phyloP scores from a whole-genome alignment of 176 grass and related monocot species.

The Triticum turgidum region DNA sequence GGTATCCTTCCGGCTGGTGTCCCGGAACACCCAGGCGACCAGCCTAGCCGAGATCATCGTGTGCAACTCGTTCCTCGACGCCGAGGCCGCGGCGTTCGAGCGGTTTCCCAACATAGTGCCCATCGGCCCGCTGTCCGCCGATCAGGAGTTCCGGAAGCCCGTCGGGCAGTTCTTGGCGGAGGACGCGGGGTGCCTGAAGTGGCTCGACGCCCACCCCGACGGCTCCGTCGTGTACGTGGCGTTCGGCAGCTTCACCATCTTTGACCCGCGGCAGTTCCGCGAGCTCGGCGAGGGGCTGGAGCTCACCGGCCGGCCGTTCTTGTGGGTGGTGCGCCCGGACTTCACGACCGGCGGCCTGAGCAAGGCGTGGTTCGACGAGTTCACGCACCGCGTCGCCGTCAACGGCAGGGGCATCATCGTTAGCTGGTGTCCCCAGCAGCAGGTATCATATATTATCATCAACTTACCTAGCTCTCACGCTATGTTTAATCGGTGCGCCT shows the following conservation, averaged over 20 bases:
- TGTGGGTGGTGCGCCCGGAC: constrained; percentile 53
- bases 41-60: constrained; percentile 31
- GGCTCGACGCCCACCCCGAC: constrained; percentile 44
- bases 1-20: constrained; percentile 34
- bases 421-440: constrained; percentile 50
- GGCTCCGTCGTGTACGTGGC: constrained; percentile 59
- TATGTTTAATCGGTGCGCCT: background rate
- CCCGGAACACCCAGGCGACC: background rate
- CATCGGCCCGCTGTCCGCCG: constrained; percentile 40
- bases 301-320: constrained; percentile 27
- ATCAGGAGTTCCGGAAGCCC: constrained; percentile 10
- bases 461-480: background rate
- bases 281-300: constrained; percentile 49
- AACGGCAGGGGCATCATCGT: constrained; percentile 36
- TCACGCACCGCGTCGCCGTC: background rate
- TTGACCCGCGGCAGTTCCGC: constrained; percentile 34
- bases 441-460: background rate
- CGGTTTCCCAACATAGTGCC: constrained; percentile 36
- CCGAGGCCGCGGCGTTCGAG: constrained; percentile 34
- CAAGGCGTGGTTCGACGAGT: constrained; percentile 40
- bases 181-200: constrained; percentile 37
- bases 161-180: constrained; percentile 36
- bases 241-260: constrained; percentile 51
- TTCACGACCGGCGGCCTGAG: background rate
- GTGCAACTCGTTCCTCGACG: constrained; percentile 57